These are phyloP conservation scores for Metarhizium sp. DNA, from an alignment of 2,329 filamentous ascomycete species.

Conservation along the genomic window DNA sequence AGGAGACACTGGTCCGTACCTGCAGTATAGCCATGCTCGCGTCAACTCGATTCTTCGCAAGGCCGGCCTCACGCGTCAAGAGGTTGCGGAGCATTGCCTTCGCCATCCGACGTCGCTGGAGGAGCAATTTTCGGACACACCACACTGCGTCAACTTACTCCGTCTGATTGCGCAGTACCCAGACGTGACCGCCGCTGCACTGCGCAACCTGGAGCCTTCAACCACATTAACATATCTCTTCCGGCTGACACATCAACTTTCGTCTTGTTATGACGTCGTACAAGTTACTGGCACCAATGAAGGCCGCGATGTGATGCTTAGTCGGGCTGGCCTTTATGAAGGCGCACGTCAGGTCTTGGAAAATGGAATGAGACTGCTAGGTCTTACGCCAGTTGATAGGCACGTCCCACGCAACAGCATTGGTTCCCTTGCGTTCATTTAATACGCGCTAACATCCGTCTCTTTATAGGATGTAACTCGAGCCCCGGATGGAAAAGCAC, in stretches of 20 bases:
- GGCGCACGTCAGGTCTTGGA: conserved; percentile 49
- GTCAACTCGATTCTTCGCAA: conserved; percentile 36
- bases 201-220: conserved; percentile 56
- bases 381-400: not conserved
- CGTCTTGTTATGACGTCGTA: conserved; percentile 64
- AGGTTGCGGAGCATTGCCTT: not conserved
- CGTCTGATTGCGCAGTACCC: conserved; percentile 54
- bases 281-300: conserved; percentile 62
- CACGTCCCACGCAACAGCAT: too few relatives aligned
- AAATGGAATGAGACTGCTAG: not conserved
- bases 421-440: too few relatives aligned
- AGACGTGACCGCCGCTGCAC: conserved; percentile 51
- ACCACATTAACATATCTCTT: conserved; percentile 61
- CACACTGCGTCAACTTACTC: conserved; percentile 45
- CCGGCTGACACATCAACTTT: conserved; percentile 68
- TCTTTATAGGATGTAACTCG: too few relatives aligned
- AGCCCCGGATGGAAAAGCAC: too few relatives aligned
- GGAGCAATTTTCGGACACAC: conserved; percentile 15
- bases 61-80: conserved; percentile 7
- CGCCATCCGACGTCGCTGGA: conserved; percentile 7
- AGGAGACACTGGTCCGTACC: conserved; percentile 63
- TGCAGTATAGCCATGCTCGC: conserved; percentile 62
- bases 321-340: conserved; percentile 53
- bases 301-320: conserved; percentile 44
- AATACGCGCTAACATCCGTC: too few relatives aligned